Percentiles rank a stretch among this genome's conserved stretches.
Evolutionary conservation across 2,329 filamentous ascomycete genomes (phyloP).

Genomic region (Arthrinium puccinioides): DNA sequence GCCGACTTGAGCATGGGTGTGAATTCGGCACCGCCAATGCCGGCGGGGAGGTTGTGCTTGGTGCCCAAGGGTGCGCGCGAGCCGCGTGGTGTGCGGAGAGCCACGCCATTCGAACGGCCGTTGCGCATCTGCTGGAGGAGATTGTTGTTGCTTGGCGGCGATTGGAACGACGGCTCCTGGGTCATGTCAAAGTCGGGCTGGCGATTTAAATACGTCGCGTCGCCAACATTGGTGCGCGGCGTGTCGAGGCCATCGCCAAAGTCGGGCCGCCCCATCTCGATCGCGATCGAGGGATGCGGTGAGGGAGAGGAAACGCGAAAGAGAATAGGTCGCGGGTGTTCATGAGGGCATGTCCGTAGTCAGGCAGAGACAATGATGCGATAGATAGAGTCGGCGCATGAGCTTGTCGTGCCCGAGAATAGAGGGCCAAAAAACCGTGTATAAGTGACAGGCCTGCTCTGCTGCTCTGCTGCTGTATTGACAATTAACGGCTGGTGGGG

Average conservation of each 20-base stretch:
- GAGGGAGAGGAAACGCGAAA: neutral
- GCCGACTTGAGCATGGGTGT: conserved; percentile 84
- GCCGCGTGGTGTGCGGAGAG: conserved; percentile 66
- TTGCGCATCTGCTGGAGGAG: conserved; percentile 69
- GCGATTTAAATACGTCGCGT: conserved; percentile 72
- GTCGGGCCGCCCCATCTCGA: conserved; percentile 60
- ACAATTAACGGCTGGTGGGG: too few species aligned
- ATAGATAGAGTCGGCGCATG: neutral
- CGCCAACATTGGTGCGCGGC: conserved; percentile 75
- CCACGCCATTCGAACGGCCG: conserved; percentile 48
- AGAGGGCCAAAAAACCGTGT: too few species aligned
- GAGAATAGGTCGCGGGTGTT: neutral
- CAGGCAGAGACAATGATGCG: neutral
- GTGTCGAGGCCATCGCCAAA: conserved; percentile 60
- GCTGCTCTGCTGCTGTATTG: too few species aligned
- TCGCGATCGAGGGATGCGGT: conserved; percentile 20
- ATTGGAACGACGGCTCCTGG: conserved; percentile 79
- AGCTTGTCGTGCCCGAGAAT: too few species aligned
- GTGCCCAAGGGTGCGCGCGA: conserved; percentile 62
- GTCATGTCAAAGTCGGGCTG: conserved; percentile 74
- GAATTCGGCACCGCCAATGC: conserved; percentile 70
- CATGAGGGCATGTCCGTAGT: neutral
- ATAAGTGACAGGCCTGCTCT: too few species aligned
- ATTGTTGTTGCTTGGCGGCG: conserved; percentile 69
- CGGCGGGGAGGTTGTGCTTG: conserved; percentile 62